A percentile compares a stretch with the other conserved stretches of the same genome.
Evolutionary conservation across 75 land plant species (phyloP).

Genomic region (Chamaecyparis obtusa): DNA sequence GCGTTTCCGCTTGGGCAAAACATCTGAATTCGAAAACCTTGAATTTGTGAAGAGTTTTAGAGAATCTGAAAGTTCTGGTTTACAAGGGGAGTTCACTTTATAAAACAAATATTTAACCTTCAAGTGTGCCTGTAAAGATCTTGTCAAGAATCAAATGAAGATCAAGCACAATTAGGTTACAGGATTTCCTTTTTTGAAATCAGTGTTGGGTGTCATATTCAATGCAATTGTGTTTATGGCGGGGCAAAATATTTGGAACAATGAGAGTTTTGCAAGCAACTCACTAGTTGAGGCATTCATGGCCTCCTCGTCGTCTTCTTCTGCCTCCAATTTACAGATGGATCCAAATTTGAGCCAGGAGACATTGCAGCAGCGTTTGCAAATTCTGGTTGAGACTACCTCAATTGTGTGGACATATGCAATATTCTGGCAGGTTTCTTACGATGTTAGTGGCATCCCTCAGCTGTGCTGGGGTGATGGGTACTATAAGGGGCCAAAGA

Average conservation of each 20-base stretch:
- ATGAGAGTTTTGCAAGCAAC: slow-evolving; percentile 11
- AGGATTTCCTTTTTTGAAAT: neutral
- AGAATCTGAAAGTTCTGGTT: neutral
- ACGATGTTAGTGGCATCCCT: slow-evolving; percentile 30
- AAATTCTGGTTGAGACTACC: slow-evolving; percentile 61
- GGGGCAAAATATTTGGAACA: slow-evolving; percentile 17
- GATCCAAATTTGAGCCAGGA: slow-evolving; percentile 47
- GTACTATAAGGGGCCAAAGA: slow-evolving; percentile 61
- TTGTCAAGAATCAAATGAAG: neutral
- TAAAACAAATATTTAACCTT: neutral
- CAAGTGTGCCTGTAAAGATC: neutral
- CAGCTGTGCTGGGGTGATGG: slow-evolving; percentile 91
- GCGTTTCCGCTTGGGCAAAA: neutral
- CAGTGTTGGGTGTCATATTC: neutral
- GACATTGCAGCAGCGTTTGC: slow-evolving; percentile 69
- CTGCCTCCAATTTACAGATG: neutral
- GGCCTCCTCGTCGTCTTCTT: slow-evolving; percentile 6
- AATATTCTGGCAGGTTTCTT: slow-evolving; percentile 86
- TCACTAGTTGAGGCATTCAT: slow-evolving; percentile 29
- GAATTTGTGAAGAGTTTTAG: neutral
- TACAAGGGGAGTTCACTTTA: neutral
- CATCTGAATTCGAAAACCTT: too few species aligned
- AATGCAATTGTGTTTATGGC: slow-evolving; percentile 7
- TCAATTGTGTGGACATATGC: slow-evolving; percentile 85
- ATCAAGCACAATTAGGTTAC: neutral